Evolutionary conservation across 148 eudicot species (phyloP).

Genomic region (Rhododendron ferrugineum): DNA sequence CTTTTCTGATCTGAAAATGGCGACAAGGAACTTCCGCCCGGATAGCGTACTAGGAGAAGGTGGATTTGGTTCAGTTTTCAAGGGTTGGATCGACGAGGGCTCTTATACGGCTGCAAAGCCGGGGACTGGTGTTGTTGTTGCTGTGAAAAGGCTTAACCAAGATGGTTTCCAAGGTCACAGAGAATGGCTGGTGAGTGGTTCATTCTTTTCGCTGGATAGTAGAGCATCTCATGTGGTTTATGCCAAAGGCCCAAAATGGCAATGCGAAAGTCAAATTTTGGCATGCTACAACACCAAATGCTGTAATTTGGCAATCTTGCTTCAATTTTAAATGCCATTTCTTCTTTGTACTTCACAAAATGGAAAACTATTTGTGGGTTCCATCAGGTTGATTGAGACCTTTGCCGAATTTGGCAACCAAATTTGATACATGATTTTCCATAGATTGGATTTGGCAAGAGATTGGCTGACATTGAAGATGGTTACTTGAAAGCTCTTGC

Average conservation of each 20-base stretch:
- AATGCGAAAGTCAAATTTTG: not conserved
- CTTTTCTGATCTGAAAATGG: slow-evolving; percentile 62
- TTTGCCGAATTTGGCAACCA: not conserved
- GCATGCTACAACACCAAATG: not conserved
- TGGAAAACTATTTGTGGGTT: not conserved
- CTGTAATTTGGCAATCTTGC: not conserved
- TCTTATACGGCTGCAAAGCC: slow-evolving; percentile 62
- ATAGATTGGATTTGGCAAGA: not conserved
- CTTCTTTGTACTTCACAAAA: not conserved
- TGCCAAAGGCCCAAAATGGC: not conserved
- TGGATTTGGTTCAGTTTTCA: slow-evolving; percentile 53
- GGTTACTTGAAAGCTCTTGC: not conserved
- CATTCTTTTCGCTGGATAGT: not conserved
- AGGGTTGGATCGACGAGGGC: slow-evolving; percentile 65
- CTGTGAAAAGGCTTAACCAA: slow-evolving; percentile 68
- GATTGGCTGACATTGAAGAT: not conserved
- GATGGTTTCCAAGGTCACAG: slow-evolving; percentile 75
- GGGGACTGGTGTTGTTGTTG: slow-evolving; percentile 71
- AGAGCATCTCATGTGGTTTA: not conserved
- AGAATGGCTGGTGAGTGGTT: slow-evolving; percentile 82
- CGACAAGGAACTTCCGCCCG: slow-evolving; percentile 85
- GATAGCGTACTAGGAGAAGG: slow-evolving; percentile 91
- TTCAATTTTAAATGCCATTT: not conserved
- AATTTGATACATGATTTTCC: not conserved
- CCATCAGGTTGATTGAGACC: not conserved